phyloP scores from a whole-genome alignment of 208 protist species.

The Trypanosoma caninum region DNA sequence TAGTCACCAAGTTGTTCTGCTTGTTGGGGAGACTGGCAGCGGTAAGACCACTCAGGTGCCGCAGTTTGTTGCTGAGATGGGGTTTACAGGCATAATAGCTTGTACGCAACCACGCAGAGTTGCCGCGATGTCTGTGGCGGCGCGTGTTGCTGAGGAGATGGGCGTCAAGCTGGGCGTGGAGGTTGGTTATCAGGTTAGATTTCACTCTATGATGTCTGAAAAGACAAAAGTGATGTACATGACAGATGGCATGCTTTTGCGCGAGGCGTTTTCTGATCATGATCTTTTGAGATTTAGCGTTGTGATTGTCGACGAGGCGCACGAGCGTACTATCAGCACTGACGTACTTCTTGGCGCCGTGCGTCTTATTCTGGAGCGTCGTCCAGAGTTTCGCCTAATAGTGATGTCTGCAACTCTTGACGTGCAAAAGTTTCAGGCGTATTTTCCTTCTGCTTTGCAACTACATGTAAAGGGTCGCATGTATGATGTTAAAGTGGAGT shows the following conservation, averaged over 20 bases:
- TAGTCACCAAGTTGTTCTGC: conserved; percentile 77
- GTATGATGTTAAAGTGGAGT: conserved; percentile 84
- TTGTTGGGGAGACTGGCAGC: conserved; percentile 95
- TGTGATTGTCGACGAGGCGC: conserved; percentile 99
- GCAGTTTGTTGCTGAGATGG: conserved; percentile 85
- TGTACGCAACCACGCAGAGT: conserved; percentile 99
- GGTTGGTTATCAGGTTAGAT: conserved; percentile 99
- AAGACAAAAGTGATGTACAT: conserved; percentile 98
- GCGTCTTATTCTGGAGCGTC: conserved; percentile 72
- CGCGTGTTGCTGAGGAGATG: conserved; percentile 97
- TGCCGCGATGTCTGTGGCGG: conserved; percentile 97
- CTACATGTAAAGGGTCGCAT: conserved; percentile 96
- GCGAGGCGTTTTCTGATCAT: conserved; percentile 93
- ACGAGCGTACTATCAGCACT: conserved; percentile 99
- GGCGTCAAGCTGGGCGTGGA: conserved; percentile 95
- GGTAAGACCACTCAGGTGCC: conserved; percentile 97
- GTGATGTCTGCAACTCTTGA: conserved; percentile 98
- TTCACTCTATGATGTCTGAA: conserved; percentile 92
- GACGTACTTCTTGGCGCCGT: conserved; percentile 98
- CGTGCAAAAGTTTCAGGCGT: conserved; percentile 95
- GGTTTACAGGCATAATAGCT: conserved; percentile 35
- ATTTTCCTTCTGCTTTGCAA: conserved; percentile 95
- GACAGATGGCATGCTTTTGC: conserved; percentile 99
- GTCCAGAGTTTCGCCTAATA: conserved; percentile 89
- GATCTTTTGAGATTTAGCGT: conserved; percentile 91